Evolutionary conservation across 495 filamentous ascomycete genomes (phyloP).

Genomic region (Entonaema liquescens): DNA sequence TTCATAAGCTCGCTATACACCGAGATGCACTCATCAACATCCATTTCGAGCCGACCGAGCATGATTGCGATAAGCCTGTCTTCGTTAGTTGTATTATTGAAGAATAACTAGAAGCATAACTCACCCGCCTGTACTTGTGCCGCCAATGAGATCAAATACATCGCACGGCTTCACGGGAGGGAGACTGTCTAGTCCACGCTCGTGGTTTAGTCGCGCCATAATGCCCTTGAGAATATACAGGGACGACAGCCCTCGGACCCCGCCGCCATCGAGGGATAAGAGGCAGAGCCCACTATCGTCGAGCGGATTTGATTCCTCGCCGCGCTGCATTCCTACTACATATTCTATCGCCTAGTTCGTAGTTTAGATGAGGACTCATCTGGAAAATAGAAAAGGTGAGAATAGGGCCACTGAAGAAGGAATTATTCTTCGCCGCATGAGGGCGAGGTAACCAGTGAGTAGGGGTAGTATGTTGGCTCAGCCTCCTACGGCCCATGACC

Average conservation of each 20-base stretch:
- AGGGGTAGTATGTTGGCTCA: not conserved
- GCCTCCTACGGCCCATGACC: not conserved
- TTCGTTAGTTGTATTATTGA: not conserved
- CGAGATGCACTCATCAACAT: conserved; percentile 4
- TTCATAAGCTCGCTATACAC: conserved; percentile 1
- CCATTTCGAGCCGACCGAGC: conserved; percentile 7
- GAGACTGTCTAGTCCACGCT: not conserved
- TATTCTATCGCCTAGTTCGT: not conserved
- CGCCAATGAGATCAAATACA: not conserved
- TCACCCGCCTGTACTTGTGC: not conserved
- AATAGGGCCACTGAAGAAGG: not conserved
- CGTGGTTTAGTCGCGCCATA: not conserved
- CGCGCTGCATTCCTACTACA: not conserved
- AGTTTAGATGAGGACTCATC: not conserved
- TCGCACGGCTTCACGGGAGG: not conserved
- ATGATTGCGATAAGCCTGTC: not conserved
- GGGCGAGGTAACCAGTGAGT: not conserved
- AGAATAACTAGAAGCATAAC: not conserved
- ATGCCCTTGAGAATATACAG: not conserved
- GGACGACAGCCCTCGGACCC: conserved; percentile 10
- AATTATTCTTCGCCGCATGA: not conserved
- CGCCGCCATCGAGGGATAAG: conserved; percentile 2
- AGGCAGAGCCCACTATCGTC: conserved; percentile 2
- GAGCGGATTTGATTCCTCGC: not conserved
- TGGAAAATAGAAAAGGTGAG: not conserved